phyloP scores from a whole-genome alignment of 1,284 basidiomycete genomes.

The Macrocystidia cucumis region DNA sequence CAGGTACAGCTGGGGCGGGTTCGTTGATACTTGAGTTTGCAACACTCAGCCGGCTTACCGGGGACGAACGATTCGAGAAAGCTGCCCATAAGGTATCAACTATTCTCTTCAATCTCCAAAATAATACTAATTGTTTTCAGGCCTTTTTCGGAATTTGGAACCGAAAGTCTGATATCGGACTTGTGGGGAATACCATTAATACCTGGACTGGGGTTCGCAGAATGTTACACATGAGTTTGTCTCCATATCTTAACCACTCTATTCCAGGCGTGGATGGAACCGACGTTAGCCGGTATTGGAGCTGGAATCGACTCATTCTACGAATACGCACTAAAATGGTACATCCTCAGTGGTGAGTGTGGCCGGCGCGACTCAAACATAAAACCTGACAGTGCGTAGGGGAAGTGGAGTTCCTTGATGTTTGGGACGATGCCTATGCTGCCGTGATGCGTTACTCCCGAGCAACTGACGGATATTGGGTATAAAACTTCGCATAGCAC shows the following conservation, averaged over 20 bases:
- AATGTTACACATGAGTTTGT: not conserved
- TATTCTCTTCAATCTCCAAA: not conserved
- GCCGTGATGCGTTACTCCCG: slow-evolving; percentile 84
- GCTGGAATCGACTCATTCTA: slow-evolving; percentile 93
- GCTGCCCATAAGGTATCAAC: slow-evolving; percentile 51
- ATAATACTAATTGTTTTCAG: slow-evolving; percentile 12
- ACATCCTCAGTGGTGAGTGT: slow-evolving; percentile 75
- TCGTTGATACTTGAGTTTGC: slow-evolving; percentile 90
- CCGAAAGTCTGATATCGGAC: slow-evolving; percentile 69
- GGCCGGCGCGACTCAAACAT: not conserved
- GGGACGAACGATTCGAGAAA: slow-evolving; percentile 82
- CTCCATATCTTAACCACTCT: slow-evolving; percentile 1
- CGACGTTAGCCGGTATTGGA: slow-evolving; percentile 76
- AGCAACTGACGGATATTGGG: slow-evolving; percentile 82
- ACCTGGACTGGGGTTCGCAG: slow-evolving; percentile 64
- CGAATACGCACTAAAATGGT: slow-evolving; percentile 88
- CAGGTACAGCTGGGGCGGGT: slow-evolving; percentile 87
- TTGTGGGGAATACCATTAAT: slow-evolving; percentile 87
- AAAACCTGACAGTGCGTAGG: slow-evolving; percentile 33
- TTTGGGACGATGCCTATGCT: slow-evolving; percentile 89
- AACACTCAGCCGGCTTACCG: slow-evolving; percentile 83
- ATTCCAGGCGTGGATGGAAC: slow-evolving; percentile 56
- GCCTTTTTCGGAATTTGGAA: slow-evolving; percentile 94
- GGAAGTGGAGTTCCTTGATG: slow-evolving; percentile 82
- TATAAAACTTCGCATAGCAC: slow-evolving; percentile 22